phyloP scores from a whole-genome alignment of 1,139 yeast species.

The Geotrichum phurueaensis region DNA sequence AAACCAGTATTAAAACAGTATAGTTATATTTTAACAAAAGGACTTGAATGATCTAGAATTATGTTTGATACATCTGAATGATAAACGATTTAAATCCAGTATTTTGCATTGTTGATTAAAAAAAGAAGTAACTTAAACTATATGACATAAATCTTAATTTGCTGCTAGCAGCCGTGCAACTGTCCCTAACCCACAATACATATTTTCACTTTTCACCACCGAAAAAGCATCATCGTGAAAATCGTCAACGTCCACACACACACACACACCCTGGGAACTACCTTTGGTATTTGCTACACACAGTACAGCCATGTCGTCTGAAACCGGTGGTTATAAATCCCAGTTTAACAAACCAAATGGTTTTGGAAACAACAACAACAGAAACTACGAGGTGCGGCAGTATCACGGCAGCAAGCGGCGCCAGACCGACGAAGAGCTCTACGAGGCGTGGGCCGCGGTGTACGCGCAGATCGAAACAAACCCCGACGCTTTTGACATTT shows the following conservation, averaged over 20 bases:
- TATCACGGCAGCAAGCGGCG: slow-evolving; percentile 3
- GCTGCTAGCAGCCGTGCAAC: background rate
- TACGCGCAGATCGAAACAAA: slow-evolving; percentile 27
- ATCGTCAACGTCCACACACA: background rate
- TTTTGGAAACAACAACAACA: background rate
- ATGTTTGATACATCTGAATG: too few species aligned
- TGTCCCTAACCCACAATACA: background rate
- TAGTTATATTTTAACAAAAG: too few species aligned
- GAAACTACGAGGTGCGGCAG: slow-evolving; percentile 3
- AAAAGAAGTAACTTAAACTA: background rate
- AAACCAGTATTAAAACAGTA: too few species aligned
- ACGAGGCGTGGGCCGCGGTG: slow-evolving; percentile 23
- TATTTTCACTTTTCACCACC: background rate
- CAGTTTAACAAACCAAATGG: background rate
- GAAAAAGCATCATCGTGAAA: background rate
- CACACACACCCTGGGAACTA: background rate
- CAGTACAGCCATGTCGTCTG: slow-evolving; percentile 4
- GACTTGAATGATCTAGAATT: background rate
- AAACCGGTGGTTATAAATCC: slow-evolving; percentile 9
- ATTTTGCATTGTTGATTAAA: background rate
- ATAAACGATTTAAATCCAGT: too few species aligned
- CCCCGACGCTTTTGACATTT: slow-evolving; percentile 40
- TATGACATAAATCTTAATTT: background rate
- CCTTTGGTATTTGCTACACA: background rate
- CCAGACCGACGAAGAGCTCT: slow-evolving; percentile 5